Evolutionary conservation across 768 basidiomycete genomes (phyloP), one percentile per base, ranked within the genome.

Genomic region (Kwoniella dendrophila): DNA sequence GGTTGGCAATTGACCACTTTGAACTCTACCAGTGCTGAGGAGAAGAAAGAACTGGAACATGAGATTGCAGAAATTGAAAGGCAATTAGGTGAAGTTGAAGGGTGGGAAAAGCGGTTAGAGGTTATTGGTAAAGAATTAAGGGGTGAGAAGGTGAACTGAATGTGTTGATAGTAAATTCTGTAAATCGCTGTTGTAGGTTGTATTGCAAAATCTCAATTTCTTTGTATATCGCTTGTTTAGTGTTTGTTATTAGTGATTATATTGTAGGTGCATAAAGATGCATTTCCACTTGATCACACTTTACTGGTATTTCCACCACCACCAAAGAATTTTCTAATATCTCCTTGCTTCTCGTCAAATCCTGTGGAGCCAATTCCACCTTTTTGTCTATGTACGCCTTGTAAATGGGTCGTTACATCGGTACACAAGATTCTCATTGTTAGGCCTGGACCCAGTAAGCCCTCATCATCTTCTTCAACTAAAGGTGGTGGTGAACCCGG

Each of bases 291-390:
- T n/a, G n/a, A n/a, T n/a, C n/a, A n/a, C n/a, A n/a, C n/a, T n/a
- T n/a, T n/a, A n/a, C n/a, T n/a, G n/a, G n/a, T n/a, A n/a, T n/a
- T n/a, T n/a, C 55, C 74, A 16, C 75, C 91, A 11, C 90, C 92
- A 79, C 91, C 90, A 64, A 92, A 89, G 81, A 90, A 92, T 2
- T 83, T 82, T 22, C 88, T 83, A 47, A 93, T 88, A 71, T 88
- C 86, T 64, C 84, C 82, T 74, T 94, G 90, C 61, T 85, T 85
- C 30, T 86, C 85, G 71, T 93, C 90, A 72, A 87, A 83, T 0
- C 87, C 84, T 12, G 83, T 75, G 48, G 85, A 86, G 5, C 89
- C 87, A 47, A 90, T 87, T 1, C 91, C 90, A 2, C 89, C 89
- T 62, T 83, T 85, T 75, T 92, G 90, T 3, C 90, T 85, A 48